A percentile compares a stretch with the other conserved stretches of the same genome.
Conservation (phyloP, 2,329 filamentous ascomycete genomes). For the Epichloe gansuensis region DNA sequence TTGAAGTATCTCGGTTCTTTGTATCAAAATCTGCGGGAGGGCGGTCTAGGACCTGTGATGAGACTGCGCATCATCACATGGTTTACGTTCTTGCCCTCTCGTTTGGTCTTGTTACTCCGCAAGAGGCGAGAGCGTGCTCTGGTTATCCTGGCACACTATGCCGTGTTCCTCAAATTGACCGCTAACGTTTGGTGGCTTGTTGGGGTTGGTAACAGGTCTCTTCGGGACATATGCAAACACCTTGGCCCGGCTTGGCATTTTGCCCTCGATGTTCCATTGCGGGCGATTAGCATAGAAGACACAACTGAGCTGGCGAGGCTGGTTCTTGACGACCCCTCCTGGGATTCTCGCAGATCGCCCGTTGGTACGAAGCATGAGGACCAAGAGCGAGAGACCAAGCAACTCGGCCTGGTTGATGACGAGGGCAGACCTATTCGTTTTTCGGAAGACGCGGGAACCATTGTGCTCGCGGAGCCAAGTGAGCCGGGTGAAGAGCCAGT, state of each 20-base stretch:
- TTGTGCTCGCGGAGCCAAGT: too few relatives aligned
- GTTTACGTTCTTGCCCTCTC: slow-evolving; percentile 35
- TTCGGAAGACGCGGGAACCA: too few relatives aligned
- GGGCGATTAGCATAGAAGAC: slow-evolving; percentile 20
- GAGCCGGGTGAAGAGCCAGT: too few relatives aligned
- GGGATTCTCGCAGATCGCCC: slow-evolving; percentile 16
- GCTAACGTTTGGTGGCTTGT: slow-evolving; percentile 36
- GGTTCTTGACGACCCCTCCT: slow-evolving; percentile 31
- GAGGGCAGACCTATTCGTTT: too few relatives aligned
- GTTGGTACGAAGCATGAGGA: not conserved
- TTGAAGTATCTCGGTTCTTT: slow-evolving; percentile 39
- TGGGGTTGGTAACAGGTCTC: slow-evolving; percentile 32
- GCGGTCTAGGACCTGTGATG: slow-evolving; percentile 32
- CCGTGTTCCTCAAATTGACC: slow-evolving; percentile 35
- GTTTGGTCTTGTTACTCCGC: slow-evolving; percentile 31
- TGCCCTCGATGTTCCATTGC: slow-evolving; percentile 19
- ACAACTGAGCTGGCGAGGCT: slow-evolving; percentile 25
- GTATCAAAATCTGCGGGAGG: slow-evolving; percentile 30
- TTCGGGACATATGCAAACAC: slow-evolving; percentile 28
- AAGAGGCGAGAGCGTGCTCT: slow-evolving; percentile 32
- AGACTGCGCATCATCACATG: slow-evolving; percentile 38
- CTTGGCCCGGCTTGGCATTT: slow-evolving; percentile 26
- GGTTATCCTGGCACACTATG: slow-evolving; percentile 39
- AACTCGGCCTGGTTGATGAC: slow-evolving; percentile 7
- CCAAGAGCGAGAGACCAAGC: not conserved